Evolutionary conservation across 1,284 basidiomycete species (phyloP).

Genomic region (Hortiboletus rubellus): DNA sequence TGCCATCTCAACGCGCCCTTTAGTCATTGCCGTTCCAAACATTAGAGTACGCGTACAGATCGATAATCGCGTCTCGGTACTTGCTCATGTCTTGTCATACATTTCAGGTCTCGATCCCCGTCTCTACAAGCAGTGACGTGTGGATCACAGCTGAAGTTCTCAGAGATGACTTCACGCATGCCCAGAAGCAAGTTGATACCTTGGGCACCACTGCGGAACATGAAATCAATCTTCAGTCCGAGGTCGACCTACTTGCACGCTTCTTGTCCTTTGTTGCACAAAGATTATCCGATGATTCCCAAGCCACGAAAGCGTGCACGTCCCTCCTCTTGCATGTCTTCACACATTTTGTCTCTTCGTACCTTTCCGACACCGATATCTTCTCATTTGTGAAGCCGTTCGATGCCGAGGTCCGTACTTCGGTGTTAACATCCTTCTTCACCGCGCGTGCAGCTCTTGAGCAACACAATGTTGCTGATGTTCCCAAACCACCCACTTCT

Average conservation of each 20-base stretch:
- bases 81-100: slow-evolving; percentile 12
- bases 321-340: slow-evolving; percentile 73
- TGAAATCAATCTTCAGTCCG: slow-evolving; percentile 60
- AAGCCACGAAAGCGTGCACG: slow-evolving; percentile 57
- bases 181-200: slow-evolving; percentile 56
- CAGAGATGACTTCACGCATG: slow-evolving; percentile 80
- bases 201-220: slow-evolving; percentile 52
- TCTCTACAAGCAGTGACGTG: slow-evolving; percentile 73
- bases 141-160: slow-evolving; percentile 90
- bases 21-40: slow-evolving; percentile 59
- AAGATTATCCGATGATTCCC: slow-evolving; percentile 55
- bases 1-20: slow-evolving; percentile 58
- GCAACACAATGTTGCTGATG: slow-evolving; percentile 53
- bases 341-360: slow-evolving; percentile 75
- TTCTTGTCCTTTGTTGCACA: slow-evolving; percentile 77
- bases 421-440: slow-evolving; percentile 82
- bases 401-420: slow-evolving; percentile 74
- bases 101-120: slow-evolving; percentile 76
- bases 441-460: slow-evolving; percentile 75
- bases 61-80: slow-evolving; percentile 5
- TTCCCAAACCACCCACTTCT: slow-evolving; percentile 67
- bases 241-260: slow-evolving; percentile 75
- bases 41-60: slow-evolving; percentile 59
- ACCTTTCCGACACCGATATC: slow-evolving; percentile 74
- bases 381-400: slow-evolving; percentile 80